Conservation (phyloP, 2,329 filamentous ascomycete genomes). For the Epichloe bromicola region DNA sequence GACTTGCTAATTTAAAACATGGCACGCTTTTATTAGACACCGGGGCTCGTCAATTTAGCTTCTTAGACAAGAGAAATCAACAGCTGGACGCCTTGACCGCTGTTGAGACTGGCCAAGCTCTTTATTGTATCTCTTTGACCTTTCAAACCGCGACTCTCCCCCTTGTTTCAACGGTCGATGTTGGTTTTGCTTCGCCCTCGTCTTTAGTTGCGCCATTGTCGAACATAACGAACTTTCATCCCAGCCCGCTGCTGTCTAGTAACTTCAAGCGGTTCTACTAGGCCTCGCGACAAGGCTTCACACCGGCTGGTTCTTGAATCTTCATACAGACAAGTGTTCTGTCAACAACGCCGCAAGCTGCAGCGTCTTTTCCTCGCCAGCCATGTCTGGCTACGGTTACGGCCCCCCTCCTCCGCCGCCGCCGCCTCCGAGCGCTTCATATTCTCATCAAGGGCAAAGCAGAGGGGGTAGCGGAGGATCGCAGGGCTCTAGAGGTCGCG, state of each 20-base stretch:
- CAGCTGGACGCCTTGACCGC: background rate
- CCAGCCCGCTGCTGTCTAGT: background rate
- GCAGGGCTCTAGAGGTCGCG: constrained; percentile 24
- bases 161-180: background rate
- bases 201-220: background rate
- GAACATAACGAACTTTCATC: background rate
- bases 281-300: background rate
- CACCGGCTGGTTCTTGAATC: background rate
- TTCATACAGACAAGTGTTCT: constrained; percentile 10
- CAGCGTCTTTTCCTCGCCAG: background rate
- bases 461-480: constrained; percentile 28
- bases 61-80: background rate
- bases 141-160: background rate
- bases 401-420: constrained; percentile 23
- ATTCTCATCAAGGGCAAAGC: constrained; percentile 24
- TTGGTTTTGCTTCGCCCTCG: background rate
- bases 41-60: too few relatives aligned
- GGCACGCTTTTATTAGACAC: too few relatives aligned
- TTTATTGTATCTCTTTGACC: background rate
- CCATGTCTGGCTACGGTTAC: constrained; percentile 40
- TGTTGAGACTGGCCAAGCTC: background rate
- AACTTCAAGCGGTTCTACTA: background rate
- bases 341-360: constrained; percentile 5
- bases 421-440: constrained; percentile 23
- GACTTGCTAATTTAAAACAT: too few relatives aligned